Conservation (phyloP, 306 rosid genomes). For the Carpinus fangiana region DNA sequence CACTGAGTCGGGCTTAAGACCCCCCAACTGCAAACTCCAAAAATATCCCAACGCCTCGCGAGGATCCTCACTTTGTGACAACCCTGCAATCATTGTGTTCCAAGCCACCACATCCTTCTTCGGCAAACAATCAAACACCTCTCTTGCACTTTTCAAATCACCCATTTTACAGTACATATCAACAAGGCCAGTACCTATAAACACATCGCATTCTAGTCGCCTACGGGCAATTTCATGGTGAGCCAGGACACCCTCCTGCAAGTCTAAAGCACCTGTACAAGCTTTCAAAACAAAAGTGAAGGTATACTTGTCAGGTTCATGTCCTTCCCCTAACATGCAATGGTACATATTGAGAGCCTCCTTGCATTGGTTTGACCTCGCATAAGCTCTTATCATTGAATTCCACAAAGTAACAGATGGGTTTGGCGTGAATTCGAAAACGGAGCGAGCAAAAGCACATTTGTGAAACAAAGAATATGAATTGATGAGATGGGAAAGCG, state of each 20-base stretch:
- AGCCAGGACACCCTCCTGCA: constrained; percentile 44
- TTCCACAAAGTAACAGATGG: constrained; percentile 56
- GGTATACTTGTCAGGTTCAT: constrained; percentile 66
- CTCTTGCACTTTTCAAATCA: constrained; percentile 43
- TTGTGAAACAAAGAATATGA: constrained; percentile 39
- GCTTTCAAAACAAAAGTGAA: constrained; percentile 68
- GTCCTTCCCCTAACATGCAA: constrained; percentile 38
- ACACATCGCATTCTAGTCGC: constrained; percentile 49
- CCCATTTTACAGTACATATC: constrained; percentile 69
- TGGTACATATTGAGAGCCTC: constrained; percentile 47
- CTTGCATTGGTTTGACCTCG: constrained; percentile 32
- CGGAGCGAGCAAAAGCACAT: constrained; percentile 26
- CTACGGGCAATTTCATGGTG: constrained; percentile 46
- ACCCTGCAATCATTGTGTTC: constrained; percentile 67
- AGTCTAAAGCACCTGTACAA: constrained; percentile 54
- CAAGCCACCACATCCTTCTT: constrained; percentile 54
- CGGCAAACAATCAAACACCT: constrained; percentile 58
- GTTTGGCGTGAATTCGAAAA: constrained; percentile 36
- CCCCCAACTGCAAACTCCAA: constrained; percentile 44
- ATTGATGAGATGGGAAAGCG: constrained; percentile 43
- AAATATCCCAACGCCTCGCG: constrained; percentile 44
- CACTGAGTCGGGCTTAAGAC: constrained; percentile 46
- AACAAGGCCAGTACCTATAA: constrained; percentile 63
- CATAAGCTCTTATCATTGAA: constrained; percentile 54
- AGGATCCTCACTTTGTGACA: constrained; percentile 53